A percentile compares a stretch with the other conserved stretches of the same genome.
phyloP scores from a whole-genome alignment of 2,329 filamentous ascomycete species.

The Neonectria faginata region DNA sequence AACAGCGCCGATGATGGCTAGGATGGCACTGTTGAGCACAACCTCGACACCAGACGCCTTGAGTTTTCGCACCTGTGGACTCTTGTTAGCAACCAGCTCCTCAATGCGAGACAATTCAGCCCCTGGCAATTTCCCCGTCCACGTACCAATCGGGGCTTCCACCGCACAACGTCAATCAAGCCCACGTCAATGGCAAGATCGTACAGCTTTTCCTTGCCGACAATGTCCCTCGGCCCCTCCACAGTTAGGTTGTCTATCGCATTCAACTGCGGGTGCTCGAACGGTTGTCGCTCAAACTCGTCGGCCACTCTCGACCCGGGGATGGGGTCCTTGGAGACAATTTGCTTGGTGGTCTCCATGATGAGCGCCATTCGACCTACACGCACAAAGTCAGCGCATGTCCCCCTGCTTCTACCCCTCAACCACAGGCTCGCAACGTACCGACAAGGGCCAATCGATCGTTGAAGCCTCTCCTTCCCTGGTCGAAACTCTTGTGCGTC shows the following conservation, averaged over 20 bases:
- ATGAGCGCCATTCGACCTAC: constrained; percentile 53
- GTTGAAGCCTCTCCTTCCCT: constrained; percentile 93
- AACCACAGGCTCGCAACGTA: constrained; percentile 54
- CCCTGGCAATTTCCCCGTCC: not conserved
- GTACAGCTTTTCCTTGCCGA: constrained; percentile 74
- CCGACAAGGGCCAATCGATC: constrained; percentile 91
- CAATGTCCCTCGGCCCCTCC: constrained; percentile 69
- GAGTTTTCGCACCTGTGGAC: constrained; percentile 71
- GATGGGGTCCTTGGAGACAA: constrained; percentile 50
- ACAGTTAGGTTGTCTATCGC: constrained; percentile 78
- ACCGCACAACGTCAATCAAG: constrained; percentile 81
- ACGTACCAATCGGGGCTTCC: constrained; percentile 86
- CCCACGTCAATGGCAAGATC: constrained; percentile 77
- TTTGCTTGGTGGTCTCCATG: constrained; percentile 55
- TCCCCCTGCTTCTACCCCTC: not conserved
- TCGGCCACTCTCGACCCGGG: constrained; percentile 51
- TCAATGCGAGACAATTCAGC: not conserved
- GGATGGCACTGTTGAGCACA: constrained; percentile 81
- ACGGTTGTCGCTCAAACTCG: constrained; percentile 71
- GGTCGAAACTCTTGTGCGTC: constrained; percentile 98
- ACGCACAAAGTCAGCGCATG: constrained; percentile 24
- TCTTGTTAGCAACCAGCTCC: constrained; percentile 15
- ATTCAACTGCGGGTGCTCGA: constrained; percentile 75
- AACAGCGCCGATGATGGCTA: constrained; percentile 88
- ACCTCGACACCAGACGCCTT: constrained; percentile 77